Conservation (phyloP, 202 grass and related monocot species). For the Hordeum pubiflorum region DNA sequence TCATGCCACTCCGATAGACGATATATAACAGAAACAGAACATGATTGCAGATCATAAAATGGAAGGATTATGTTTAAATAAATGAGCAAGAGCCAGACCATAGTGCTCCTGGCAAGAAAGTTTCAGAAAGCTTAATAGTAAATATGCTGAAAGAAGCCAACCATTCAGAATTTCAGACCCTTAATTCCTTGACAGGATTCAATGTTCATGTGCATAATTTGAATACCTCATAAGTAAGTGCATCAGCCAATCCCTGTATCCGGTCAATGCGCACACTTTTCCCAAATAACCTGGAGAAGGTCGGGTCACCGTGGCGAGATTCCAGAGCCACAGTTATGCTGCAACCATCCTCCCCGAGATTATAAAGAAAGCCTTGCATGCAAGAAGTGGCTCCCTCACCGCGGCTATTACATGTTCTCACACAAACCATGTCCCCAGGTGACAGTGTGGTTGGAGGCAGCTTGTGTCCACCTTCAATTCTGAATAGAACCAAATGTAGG, state of each 20-base stretch:
- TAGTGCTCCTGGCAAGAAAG: conserved; percentile 4
- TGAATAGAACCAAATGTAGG: conserved; percentile 84
- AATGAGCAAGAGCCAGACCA: neutral
- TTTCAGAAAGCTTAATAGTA: conserved; percentile 1
- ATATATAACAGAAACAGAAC: neutral
- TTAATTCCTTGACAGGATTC: conserved; percentile 6
- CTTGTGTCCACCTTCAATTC: conserved; percentile 81
- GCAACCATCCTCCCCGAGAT: conserved; percentile 79
- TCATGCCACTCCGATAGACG: neutral
- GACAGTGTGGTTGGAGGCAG: conserved; percentile 78
- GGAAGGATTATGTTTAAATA: neutral
- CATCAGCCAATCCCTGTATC: conserved; percentile 88
- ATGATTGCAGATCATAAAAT: conserved; percentile 8
- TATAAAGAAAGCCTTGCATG: conserved; percentile 91
- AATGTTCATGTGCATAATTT: conserved; percentile 6
- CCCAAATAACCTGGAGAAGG: conserved; percentile 92
- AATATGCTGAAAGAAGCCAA: neutral
- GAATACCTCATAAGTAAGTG: conserved; percentile 87
- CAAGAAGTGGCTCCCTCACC: conserved; percentile 76
- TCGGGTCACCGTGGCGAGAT: conserved; percentile 78
- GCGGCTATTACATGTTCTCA: conserved; percentile 74
- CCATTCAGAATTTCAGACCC: neutral
- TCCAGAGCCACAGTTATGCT: conserved; percentile 87
- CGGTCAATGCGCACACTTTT: conserved; percentile 84
- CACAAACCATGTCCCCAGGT: conserved; percentile 89